Conservation (phyloP, 106 monocot genomes). For the Dactylorhiza incarnata region DNA sequence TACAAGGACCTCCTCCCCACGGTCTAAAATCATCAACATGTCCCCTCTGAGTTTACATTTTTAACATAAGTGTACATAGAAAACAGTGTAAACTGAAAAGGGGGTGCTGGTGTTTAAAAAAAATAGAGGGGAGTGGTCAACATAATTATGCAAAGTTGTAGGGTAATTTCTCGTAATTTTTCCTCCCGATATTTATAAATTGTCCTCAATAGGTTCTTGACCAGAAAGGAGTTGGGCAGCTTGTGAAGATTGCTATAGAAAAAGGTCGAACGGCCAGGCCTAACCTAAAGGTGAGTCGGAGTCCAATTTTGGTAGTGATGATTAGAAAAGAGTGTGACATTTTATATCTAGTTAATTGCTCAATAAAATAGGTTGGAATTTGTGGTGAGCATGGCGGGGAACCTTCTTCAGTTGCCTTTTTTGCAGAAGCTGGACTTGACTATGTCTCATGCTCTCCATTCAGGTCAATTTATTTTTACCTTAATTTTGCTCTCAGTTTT, state of each 20-base stretch:
- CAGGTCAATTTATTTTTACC: constrained; percentile 34
- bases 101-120: no score
- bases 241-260: constrained; percentile 75
- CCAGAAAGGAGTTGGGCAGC: constrained; percentile 79
- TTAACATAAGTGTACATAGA: no score
- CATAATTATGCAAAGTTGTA: no score
- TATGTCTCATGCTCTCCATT: constrained; percentile 97
- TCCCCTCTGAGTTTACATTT: no score
- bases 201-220: constrained; percentile 61
- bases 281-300: constrained; percentile 53
- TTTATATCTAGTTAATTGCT: background rate
- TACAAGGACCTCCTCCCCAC: no score
- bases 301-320: background rate
- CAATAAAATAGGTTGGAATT: constrained; percentile 62
- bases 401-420: constrained; percentile 90
- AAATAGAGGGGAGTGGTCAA: no score
- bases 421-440: constrained; percentile 75
- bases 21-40: no score
- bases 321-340: background rate
- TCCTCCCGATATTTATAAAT: background rate
- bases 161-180: background rate
- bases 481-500: background rate
- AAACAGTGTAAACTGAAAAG: no score
- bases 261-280: constrained; percentile 71
- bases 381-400: constrained; percentile 97